phyloP scores from a whole-genome alignment of 2,329 filamentous ascomycete species.

The Colletotrichum sp. region DNA sequence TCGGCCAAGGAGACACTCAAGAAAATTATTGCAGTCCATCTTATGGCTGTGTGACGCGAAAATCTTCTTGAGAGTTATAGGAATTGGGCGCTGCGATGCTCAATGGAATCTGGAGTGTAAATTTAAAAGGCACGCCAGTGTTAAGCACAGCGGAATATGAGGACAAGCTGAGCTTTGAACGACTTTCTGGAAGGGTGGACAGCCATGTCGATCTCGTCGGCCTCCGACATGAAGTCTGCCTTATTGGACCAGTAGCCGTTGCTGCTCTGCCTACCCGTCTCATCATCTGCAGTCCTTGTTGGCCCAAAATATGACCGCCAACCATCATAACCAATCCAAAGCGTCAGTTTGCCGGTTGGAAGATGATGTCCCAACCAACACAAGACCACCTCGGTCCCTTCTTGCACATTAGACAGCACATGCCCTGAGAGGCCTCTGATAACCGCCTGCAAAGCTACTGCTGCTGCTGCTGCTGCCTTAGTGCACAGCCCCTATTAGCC shows the following conservation, averaged over 20 bases:
- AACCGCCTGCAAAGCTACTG: neutral
- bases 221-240: constrained; percentile 1
- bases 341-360: neutral
- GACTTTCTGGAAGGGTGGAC: neutral
- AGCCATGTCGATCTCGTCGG: neutral
- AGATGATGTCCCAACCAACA: neutral
- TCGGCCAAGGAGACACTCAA: neutral
- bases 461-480: neutral
- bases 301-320: neutral
- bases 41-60: fast-evolving
- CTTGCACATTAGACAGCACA: neutral
- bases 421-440: neutral
- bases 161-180: neutral
- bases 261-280: neutral
- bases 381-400: neutral
- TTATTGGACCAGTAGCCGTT: neutral
- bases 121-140: neutral
- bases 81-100: neutral
- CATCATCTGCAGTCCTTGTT: neutral
- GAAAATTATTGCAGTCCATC: neutral
- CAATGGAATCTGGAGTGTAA: neutral
- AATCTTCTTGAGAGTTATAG: neutral
- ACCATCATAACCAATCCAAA: neutral
- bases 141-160: neutral
- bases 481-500: neutral